Percentiles rank a stretch among this genome's conserved stretches.
These are phyloP conservation scores for Solanum sparsipilum DNA, from an alignment of 257 asterid species.

Conservation along the genomic window DNA sequence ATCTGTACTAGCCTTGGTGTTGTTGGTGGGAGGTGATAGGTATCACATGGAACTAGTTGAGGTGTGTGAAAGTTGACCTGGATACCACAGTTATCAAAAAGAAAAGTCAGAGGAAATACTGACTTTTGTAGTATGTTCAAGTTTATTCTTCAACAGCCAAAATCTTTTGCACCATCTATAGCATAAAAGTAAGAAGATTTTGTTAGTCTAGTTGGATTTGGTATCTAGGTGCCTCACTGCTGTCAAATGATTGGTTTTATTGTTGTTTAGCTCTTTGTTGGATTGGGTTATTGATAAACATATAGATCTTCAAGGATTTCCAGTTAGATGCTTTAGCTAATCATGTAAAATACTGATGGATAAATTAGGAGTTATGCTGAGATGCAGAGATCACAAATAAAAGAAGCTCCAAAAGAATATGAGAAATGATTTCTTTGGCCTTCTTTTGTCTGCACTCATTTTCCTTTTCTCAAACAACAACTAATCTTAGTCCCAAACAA, in stretches of 20 bases:
- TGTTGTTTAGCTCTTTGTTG: not conserved
- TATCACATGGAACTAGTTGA: not conserved
- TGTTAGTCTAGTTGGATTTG: not conserved
- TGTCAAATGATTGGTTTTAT: not conserved
- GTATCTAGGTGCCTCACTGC: not conserved
- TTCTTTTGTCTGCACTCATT: not conserved
- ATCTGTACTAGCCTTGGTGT: not conserved
- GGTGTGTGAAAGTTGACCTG: not conserved
- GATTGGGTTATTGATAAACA: not conserved
- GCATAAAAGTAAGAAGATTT: not conserved
- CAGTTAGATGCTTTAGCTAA: not conserved
- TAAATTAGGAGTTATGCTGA: not conserved
- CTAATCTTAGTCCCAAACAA: not conserved
- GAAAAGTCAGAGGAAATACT: not conserved
- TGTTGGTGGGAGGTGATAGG: not conserved
- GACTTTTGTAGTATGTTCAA: not conserved
- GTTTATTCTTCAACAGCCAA: not conserved
- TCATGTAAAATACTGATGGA: not conserved
- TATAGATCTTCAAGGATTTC: not conserved
- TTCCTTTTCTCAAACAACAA: not conserved
- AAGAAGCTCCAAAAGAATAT: not conserved
- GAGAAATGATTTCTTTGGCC: not conserved
- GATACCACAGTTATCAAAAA: not conserved
- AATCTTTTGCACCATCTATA: not conserved
- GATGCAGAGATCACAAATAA: not conserved